Evolutionary conservation across 495 filamentous ascomycete species (phyloP), one percentile per base, ranked within the genome.

Genomic region (Penicillium cinerascens): DNA sequence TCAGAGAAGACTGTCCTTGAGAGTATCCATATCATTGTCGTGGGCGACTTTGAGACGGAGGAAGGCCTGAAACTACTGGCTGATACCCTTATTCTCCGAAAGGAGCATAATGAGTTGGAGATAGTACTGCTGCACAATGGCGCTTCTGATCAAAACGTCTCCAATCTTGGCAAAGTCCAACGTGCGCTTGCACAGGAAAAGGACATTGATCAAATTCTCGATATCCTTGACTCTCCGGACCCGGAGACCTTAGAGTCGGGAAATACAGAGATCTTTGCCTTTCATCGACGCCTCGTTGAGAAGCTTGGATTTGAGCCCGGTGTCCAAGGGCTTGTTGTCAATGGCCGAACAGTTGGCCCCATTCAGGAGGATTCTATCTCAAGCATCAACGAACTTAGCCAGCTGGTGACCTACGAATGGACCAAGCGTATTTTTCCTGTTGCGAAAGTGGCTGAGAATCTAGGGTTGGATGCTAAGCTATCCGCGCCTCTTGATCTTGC

Each of bases 291-390:
- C 7, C 52, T 88, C 4, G 62, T 75, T 41, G 58, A 73, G 36
- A 63, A 72, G 8, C 61, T 82, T 26, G 75, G 78, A 7, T 74
- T 90, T 39, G 55, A 67, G 25, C 61, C 75, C 20, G 82, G 81
- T 2, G 54, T 70, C 6, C 78, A 82, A 54, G 78, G 80, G 21
- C 52, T 97, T n/a, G 67, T 97, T 6, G 61, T 97, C 8, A 97
- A 97, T 62, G 95, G 95, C 6, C 80, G 95, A 51, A 65, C 87
- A 4, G 73, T 96, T 49, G 89, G 89, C 15, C 91, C 91, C 21
- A 83, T 96, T 40, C 57, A 76, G n/a, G 55, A 65, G 1, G 68
- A 74, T 4, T 65, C 72, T 0, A 58, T 63, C 1, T 85, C 97
- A 52, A 70, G 70, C 0, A 66, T 72, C 8, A 81, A 81, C 10